Conservation (phyloP, 208 protist species). For the Trypanosoma lewisi region DNA sequence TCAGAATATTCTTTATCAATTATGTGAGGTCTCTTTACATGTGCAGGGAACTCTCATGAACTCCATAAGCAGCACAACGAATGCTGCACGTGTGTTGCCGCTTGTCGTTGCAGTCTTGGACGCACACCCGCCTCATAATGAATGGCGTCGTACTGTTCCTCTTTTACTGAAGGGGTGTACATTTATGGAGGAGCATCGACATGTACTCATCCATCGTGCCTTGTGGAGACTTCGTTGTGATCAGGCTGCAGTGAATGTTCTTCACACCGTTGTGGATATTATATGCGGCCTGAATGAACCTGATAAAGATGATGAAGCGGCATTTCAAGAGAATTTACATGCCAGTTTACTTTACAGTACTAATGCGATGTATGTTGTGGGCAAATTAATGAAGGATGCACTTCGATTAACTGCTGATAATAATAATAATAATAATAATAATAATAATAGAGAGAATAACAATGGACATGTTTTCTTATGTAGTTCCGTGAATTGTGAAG, state of each 20-base stretch:
- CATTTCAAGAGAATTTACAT: constrained; percentile 64
- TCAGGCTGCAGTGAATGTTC: constrained; percentile 48
- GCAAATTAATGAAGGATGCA: constrained; percentile 58
- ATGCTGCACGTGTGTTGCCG: constrained; percentile 49
- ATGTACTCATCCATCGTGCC: constrained; percentile 27
- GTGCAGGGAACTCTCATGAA: constrained; percentile 63
- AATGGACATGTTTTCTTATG: background rate
- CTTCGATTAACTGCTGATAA: constrained; percentile 38
- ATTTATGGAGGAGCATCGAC: constrained; percentile 34
- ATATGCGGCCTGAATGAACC: constrained; percentile 48
- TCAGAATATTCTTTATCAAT: constrained; percentile 40
- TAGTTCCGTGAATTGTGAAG: background rate
- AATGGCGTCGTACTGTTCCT: constrained; percentile 54
- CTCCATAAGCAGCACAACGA: constrained; percentile 25
- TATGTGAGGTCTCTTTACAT: constrained; percentile 46
- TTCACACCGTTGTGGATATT: constrained; percentile 45
- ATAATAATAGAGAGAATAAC: background rate
- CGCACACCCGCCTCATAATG: constrained; percentile 43
- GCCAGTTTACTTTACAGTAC: constrained; percentile 37
- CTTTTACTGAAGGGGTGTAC: constrained; percentile 35
- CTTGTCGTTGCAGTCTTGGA: constrained; percentile 41
- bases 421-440: background rate
- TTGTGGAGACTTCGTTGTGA: constrained; percentile 40
- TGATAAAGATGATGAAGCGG: constrained; percentile 61
- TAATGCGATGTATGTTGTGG: constrained; percentile 54